These are phyloP conservation scores for Penicillium sp. DNA, from an alignment of 2,329 filamentous ascomycete genomes.

Conservation along the genomic window DNA sequence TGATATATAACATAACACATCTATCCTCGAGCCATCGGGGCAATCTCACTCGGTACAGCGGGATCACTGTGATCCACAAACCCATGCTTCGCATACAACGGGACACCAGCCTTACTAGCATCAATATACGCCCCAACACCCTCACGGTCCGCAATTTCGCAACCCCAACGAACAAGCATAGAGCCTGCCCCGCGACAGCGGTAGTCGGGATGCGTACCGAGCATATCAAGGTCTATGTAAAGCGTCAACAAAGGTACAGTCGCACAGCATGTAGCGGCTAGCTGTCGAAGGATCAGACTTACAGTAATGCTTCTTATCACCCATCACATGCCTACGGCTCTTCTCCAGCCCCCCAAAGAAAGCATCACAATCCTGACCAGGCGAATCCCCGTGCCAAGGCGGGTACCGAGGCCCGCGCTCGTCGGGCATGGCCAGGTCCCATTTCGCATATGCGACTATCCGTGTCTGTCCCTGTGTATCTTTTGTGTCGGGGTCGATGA, in stretches of 20 bases:
- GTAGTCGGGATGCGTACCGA: conserved; percentile 47
- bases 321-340: conserved; percentile 26
- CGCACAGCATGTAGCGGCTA: not conserved
- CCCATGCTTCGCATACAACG: conserved; percentile 42
- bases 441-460: conserved; percentile 33
- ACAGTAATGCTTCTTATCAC: conserved; percentile 31
- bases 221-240: conserved; percentile 36
- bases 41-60: not conserved
- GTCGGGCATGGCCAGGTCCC: conserved; percentile 27
- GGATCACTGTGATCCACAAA: conserved; percentile 36
- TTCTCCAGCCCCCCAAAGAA: conserved; percentile 25
- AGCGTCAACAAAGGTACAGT: not conserved
- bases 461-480: conserved; percentile 14
- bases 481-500: conserved; percentile 21
- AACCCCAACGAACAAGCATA: conserved; percentile 41
- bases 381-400: conserved; percentile 28
- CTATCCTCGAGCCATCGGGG: conserved; percentile 14
- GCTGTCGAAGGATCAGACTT: not conserved
- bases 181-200: conserved; percentile 43
- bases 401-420: conserved; percentile 31
- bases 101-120: conserved; percentile 37
- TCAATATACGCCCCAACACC: conserved; percentile 41
- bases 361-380: conserved; percentile 15
- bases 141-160: conserved; percentile 39
- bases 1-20: not conserved